Evolutionary conservation across 441 rosid genomes (phyloP), one percentile per base, ranked within the genome.

Genomic region (Adansonia rubrostipa): DNA sequence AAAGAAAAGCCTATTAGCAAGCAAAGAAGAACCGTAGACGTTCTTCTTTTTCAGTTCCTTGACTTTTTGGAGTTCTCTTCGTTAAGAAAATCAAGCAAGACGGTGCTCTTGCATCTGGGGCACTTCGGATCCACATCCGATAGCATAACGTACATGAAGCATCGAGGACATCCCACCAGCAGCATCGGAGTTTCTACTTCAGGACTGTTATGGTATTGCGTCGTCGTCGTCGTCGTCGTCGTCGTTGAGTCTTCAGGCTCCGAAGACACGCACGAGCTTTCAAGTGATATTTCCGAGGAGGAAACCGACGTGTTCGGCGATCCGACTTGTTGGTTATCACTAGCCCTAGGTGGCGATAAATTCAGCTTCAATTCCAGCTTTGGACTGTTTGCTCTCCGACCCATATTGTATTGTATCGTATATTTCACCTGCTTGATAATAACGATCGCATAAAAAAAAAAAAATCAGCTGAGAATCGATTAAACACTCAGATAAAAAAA

Each of bases 71-170:
- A 20, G 40, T 74, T 66, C n/a, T 42, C 80, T 54, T 54, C 82
- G 22, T 44, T 77, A 11, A 80, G 78, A 62, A 86, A 74, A 76
- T 82, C 88, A 58, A 86, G 87, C 82, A 86, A 78, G 74, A 83
- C 85, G 33, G 87, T 56, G 84, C 87, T 84, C 76, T 84, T 78
- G 81, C 87, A 82, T 68, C 54, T 76, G 4, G 88, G 88, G 71
- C 85, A 86, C 80, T 79, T 84, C 3, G 80, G 87, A 40, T 79
- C 80, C 6, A 75, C 84, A 62, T 79, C 80, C 9, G 85, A 80
- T 50, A 83, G 60, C 88, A 83, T 85, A 73, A 82, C 86, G 57
- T 82, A 85, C 86, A 83, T 81, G 50, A 83, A 74, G 77, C 88
- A 86, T 28, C 83, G 72, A 66, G 87, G 84, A 50, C 88, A 86